phyloP scores from a whole-genome alignment of 2,329 filamentous ascomycete genomes.

The Canariomyces notabilis region DNA sequence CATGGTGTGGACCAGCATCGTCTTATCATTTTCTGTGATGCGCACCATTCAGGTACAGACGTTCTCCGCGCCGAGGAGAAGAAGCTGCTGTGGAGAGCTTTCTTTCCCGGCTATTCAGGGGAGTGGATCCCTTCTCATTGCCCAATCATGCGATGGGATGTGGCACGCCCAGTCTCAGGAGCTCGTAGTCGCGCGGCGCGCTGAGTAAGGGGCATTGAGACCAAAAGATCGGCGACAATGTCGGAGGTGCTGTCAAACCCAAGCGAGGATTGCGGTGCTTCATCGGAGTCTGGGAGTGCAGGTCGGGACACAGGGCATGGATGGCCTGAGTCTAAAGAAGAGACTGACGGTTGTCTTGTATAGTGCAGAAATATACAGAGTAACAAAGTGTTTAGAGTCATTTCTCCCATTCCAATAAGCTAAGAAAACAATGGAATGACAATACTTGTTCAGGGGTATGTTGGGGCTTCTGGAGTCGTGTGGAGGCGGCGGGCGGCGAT shows the following conservation, averaged over 20 bases:
- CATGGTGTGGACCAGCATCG: not conserved
- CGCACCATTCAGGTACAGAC: not conserved
- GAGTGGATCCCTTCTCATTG: not conserved
- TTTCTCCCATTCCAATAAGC: too few species aligned
- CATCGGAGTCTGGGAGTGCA: not conserved
- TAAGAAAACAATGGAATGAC: not conserved
- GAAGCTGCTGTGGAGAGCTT: not conserved
- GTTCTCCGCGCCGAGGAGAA: not conserved
- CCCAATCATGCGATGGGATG: constrained; percentile 13
- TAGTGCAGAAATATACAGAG: too few species aligned
- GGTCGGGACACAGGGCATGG: too few species aligned
- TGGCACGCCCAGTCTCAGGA: not conserved
- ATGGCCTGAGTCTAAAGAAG: too few species aligned
- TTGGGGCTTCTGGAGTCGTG: not conserved
- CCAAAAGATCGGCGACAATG: constrained; percentile 7
- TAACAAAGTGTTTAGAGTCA: too few species aligned
- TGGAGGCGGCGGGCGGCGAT: constrained; percentile 3
- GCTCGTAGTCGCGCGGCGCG: constrained; percentile 7
- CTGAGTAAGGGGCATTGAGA: constrained; percentile 14
- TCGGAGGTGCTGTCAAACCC: not conserved
- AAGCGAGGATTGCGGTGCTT: not conserved
- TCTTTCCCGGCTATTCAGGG: constrained; percentile 11
- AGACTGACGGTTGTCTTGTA: too few species aligned
- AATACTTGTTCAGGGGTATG: not conserved
- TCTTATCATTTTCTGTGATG: not conserved